Evolutionary conservation across 2,329 filamentous ascomycete species (phyloP).

Genomic region (Xylaria sp.): DNA sequence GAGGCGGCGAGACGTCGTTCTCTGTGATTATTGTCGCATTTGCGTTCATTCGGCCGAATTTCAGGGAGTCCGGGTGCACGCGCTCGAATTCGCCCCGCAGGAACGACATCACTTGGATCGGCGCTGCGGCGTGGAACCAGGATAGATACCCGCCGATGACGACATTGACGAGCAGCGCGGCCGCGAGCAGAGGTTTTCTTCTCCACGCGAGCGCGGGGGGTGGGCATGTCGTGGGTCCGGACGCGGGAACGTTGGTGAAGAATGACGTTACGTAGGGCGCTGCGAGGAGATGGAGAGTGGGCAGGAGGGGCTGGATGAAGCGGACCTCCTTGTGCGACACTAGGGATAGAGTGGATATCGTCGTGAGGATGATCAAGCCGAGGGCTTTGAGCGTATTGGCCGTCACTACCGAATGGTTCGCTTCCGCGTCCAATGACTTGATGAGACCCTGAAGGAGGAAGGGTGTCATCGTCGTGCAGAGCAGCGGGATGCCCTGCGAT

Average conservation of each 20-base stretch:
- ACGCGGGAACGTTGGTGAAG: slow-evolving; percentile 46
- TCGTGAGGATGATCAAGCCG: slow-evolving; percentile 53
- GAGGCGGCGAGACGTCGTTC: slow-evolving; percentile 18
- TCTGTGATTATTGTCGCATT: slow-evolving; percentile 26
- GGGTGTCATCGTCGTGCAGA: slow-evolving; percentile 77
- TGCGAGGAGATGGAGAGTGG: slow-evolving; percentile 75
- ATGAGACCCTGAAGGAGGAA: slow-evolving; percentile 65
- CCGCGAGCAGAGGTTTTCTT: slow-evolving; percentile 51
- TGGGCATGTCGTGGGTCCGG: slow-evolving; percentile 27
- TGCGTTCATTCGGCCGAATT: slow-evolving; percentile 26
- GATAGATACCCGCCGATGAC: slow-evolving; percentile 69
- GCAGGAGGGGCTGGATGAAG: slow-evolving; percentile 90
- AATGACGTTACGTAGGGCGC: slow-evolving; percentile 62
- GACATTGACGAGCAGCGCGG: slow-evolving; percentile 61
- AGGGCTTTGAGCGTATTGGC: slow-evolving; percentile 49
- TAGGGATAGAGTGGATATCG: slow-evolving; percentile 60
- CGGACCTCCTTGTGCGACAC: slow-evolving; percentile 96
- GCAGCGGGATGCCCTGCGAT: slow-evolving; percentile 79
- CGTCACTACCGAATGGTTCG: slow-evolving; percentile 33
- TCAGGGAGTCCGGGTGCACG: slow-evolving; percentile 42
- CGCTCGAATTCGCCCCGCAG: slow-evolving; percentile 68
- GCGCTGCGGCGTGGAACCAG: slow-evolving; percentile 72
- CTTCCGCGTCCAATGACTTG: slow-evolving; percentile 38
- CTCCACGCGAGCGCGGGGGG: slow-evolving; percentile 36
- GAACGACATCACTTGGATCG: slow-evolving; percentile 67